Evolutionary conservation across 371 early-diverging fungal genomes (phyloP), one percentile per base, ranked within the genome.

Genomic region (Mortierella sp.): DNA sequence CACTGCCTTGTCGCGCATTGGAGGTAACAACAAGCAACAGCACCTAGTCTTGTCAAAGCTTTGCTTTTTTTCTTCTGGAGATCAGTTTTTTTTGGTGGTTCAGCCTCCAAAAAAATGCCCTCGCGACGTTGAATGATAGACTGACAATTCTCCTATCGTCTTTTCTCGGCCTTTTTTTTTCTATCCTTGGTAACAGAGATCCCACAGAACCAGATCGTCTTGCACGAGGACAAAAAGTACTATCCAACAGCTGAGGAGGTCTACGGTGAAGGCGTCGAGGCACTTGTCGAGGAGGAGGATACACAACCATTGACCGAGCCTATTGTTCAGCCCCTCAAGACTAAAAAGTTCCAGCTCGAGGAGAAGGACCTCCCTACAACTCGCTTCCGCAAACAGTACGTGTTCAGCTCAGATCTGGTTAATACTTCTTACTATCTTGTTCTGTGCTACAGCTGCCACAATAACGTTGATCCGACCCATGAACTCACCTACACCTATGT

Each of bases 161-260:
- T 56, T 51, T 51, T 55, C 38, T 70, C 72, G 71, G 41, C 51
- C 72, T 72, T 60, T 51, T n/a, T 70, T 46, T 35, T 35, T 41
- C 14, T n/a, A 46, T 11, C 63, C 14, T 35, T 44, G n/a, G 49
- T 70, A 71, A 75, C 79, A 94, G 93, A 93, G 74, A 90, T 92
- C 83, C 91, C 95, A 43, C 88, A 90, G 56, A 95, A 92, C 75
- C 95, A 97, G 86, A 93, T 99, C 63, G 96, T 99, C 1, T 91
- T 98, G 68, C 99, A 99, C 82, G 99, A 99, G 87, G 99, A 99
- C 84, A 99, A 99, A 87, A 96, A 97, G 83, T 99, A 98, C 88
- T 99, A 99, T 79, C 98, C 99, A 11, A 94, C 96, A 32, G 99
- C 99, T 4, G 97, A 96, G 88, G 99, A 98, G 84, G 96, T 99